phyloP scores from a whole-genome alignment of 805 yeast species.

The Candida railenensis region DNA sequence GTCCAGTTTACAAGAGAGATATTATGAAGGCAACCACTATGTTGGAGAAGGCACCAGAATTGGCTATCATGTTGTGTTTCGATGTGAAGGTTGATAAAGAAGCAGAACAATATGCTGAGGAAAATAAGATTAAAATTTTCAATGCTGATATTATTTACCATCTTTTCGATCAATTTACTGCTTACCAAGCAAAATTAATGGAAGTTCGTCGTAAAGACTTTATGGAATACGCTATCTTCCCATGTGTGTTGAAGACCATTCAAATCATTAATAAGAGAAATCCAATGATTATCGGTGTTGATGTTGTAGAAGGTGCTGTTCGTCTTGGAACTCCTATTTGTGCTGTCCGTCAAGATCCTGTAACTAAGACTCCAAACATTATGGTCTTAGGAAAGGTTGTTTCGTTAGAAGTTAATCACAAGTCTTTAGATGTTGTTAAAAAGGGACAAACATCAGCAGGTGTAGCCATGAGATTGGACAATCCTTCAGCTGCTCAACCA shows the following conservation, averaged over 20 bases:
- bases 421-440: conserved; percentile 72
- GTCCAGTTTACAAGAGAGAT: conserved; percentile 97
- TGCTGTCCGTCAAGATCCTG: conserved; percentile 87
- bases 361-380: conserved; percentile 69
- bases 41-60: conserved; percentile 95
- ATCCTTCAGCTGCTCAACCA: conserved; percentile 90
- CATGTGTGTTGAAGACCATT: conserved; percentile 89
- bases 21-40: conserved; percentile 96
- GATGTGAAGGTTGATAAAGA: conserved; percentile 97
- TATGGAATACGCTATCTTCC: conserved; percentile 87
- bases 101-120: conserved; percentile 97
- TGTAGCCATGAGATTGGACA: conserved; percentile 96
- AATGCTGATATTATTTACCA: conserved; percentile 97
- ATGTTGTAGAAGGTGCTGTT: conserved; percentile 86
- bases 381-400: conserved; percentile 83
- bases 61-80: conserved; percentile 97
- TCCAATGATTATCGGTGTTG: conserved; percentile 99
- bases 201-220: conserved; percentile 90
- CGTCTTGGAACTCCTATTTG: conserved; percentile 94
- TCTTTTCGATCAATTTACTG: conserved; percentile 90
- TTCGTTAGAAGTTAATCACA: conserved; percentile 96
- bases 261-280: conserved; percentile 98
- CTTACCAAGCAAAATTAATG: conserved; percentile 82
- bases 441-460: conserved; percentile 97
- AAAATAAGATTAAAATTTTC: conserved; percentile 88